Evolutionary conservation across 192 early-diverging fungal species (phyloP).

Genomic region (Mycoemilia scoparia): DNA sequence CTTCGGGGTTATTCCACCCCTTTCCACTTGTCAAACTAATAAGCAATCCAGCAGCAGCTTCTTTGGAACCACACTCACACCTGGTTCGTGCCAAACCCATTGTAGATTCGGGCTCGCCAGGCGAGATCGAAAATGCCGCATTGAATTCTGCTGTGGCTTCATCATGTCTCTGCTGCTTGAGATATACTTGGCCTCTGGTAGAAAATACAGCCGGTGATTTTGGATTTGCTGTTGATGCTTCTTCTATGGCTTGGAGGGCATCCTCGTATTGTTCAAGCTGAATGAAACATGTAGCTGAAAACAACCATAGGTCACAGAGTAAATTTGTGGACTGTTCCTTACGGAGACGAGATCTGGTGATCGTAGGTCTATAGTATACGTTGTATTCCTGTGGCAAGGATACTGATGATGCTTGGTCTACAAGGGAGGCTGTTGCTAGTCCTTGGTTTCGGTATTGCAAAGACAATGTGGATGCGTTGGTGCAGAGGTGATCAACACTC

Average conservation of each 20-base stretch:
- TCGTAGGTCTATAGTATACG: slow-evolving; percentile 18
- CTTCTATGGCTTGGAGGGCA: slow-evolving; percentile 12
- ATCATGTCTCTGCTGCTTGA: slow-evolving; percentile 7
- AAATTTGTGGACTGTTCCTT: slow-evolving; percentile 13
- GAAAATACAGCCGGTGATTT: slow-evolving; percentile 24
- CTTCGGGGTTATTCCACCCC: slow-evolving; percentile 30
- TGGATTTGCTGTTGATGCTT: slow-evolving; percentile 22
- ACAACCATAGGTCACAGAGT: slow-evolving; percentile 23
- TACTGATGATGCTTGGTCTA: no score
- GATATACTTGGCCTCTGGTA: slow-evolving; percentile 20
- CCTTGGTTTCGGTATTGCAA: no score
- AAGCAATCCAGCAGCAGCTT: slow-evolving; percentile 24
- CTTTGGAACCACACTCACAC: slow-evolving; percentile 18
- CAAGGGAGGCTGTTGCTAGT: no score
- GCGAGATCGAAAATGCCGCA: slow-evolving; percentile 20
- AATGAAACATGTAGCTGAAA: slow-evolving; percentile 14
- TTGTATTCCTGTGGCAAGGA: no score
- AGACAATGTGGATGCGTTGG: no score
- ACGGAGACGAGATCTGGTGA: slow-evolving; percentile 11
- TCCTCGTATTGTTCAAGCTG: slow-evolving; percentile 15
- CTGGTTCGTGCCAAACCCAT: slow-evolving; percentile 22
- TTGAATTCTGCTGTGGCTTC: slow-evolving; percentile 25
- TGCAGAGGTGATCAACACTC: no score
- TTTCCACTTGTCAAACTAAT: slow-evolving; percentile 26
- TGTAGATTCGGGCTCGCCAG: slow-evolving; percentile 18